A percentile compares a stretch with the other conserved stretches of the same genome.
Evolutionary conservation across 345 rosid species (phyloP).

Genomic region (Hibiscus tridactylites): DNA sequence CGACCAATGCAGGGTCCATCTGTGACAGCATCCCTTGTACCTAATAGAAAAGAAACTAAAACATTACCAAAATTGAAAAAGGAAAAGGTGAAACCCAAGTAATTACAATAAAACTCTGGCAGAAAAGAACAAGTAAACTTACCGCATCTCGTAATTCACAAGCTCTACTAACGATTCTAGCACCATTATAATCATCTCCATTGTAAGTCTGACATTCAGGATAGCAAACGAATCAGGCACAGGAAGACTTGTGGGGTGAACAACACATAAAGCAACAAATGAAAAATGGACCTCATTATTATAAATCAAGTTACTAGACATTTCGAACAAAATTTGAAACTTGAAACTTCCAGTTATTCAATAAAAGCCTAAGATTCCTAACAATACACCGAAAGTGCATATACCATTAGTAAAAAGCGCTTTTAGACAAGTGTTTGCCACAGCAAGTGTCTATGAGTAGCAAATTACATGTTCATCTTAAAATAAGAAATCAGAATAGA

Average conservation of each 20-base stretch:
- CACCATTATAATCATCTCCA: constrained; percentile 90
- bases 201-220: constrained; percentile 54
- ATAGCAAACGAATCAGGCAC: constrained; percentile 7
- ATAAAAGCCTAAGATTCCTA: neutral
- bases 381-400: neutral
- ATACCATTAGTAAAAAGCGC: neutral
- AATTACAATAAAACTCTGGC: neutral
- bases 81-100: neutral
- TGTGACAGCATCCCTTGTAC: constrained; percentile 95
- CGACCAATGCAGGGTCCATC: constrained; percentile 92
- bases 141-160: constrained; percentile 85
- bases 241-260: neutral
- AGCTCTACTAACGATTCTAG: constrained; percentile 89
- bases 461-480: neutral
- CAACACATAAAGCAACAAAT: neutral
- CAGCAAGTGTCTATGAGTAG: neutral
- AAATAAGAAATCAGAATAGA: neutral
- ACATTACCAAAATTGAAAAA: neutral
- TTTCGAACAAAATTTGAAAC: neutral
- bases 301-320: neutral
- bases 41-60: constrained; percentile 13
- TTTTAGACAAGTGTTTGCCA: neutral
- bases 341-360: neutral
- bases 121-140: constrained; percentile 16
- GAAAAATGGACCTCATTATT: neutral